phyloP scores from a whole-genome alignment of 1,284 basidiomycete species.

The Singerocomus inundabilis region DNA sequence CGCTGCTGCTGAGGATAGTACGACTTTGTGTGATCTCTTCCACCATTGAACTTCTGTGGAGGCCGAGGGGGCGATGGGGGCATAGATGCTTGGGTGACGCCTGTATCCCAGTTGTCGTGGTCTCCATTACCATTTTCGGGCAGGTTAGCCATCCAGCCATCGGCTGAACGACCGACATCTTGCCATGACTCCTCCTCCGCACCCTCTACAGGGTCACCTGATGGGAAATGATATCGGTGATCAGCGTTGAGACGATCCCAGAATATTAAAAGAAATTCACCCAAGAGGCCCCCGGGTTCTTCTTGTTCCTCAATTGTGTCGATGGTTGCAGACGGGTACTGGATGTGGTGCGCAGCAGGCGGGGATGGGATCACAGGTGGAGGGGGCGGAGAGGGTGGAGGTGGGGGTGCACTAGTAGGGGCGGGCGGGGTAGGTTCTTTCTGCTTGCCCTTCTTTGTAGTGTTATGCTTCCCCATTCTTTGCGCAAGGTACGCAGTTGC shows the following conservation, averaged over 20 bases:
- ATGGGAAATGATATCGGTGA: slow-evolving; percentile 3
- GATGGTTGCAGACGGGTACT: slow-evolving; percentile 19
- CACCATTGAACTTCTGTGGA: slow-evolving; percentile 11
- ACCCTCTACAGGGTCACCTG: slow-evolving; percentile 18
- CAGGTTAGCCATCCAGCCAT: slow-evolving; percentile 25
- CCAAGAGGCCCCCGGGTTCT: slow-evolving; percentile 22
- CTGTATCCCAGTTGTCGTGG: slow-evolving; percentile 23
- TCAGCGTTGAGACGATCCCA: slow-evolving; percentile 11
- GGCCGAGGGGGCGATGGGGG: slow-evolving; percentile 18
- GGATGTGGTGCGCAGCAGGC: slow-evolving; percentile 30
- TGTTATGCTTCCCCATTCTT: slow-evolving; percentile 30
- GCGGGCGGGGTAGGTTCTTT: slow-evolving; percentile 21
- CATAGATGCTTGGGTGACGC: slow-evolving; percentile 15
- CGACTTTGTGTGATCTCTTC: slow-evolving; percentile 19
- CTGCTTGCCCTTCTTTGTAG: slow-evolving; percentile 39
- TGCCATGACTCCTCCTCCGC: slow-evolving; percentile 32
- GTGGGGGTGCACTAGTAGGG: slow-evolving; percentile 7
- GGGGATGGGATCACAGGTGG: slow-evolving; percentile 24
- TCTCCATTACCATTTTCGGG: slow-evolving; percentile 27
- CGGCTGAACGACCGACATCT: slow-evolving; percentile 18
- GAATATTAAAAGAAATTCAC: slow-evolving; percentile 15
- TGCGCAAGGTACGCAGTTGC: slow-evolving; percentile 16
- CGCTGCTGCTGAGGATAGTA: slow-evolving; percentile 19
- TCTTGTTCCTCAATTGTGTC: slow-evolving; percentile 31
- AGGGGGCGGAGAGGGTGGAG: slow-evolving; percentile 12